A percentile compares a stretch with the other conserved stretches of the same genome.
Evolutionary conservation across 2,329 filamentous ascomycete genomes (phyloP).

Genomic region (Clonostachys rosea): DNA sequence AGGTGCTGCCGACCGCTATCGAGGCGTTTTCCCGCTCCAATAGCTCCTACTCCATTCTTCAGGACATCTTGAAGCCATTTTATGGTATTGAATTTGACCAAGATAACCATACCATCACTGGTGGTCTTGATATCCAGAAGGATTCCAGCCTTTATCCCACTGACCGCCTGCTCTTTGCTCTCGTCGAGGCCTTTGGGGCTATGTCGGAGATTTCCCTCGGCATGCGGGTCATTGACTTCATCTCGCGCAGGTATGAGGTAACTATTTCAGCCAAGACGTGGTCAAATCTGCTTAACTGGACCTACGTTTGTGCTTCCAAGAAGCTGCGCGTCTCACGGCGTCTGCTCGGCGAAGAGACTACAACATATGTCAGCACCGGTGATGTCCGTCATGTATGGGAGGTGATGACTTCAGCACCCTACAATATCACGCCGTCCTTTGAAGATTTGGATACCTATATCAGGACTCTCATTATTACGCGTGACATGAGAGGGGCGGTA

Average conservation of each 20-base stretch:
- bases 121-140: conserved; percentile 30
- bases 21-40: conserved; percentile 30
- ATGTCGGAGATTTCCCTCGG: conserved; percentile 59
- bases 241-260: conserved; percentile 57
- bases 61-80: conserved; percentile 21
- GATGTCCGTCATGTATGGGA: conserved; percentile 11
- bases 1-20: background rate
- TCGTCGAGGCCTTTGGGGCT: conserved; percentile 66
- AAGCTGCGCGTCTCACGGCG: conserved; percentile 1
- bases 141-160: conserved; percentile 56
- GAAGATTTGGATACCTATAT: conserved; percentile 45
- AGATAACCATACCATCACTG: conserved; percentile 14
- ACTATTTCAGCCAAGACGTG: conserved; percentile 54
- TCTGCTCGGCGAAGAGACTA: background rate
- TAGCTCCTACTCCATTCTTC: conserved; percentile 21
- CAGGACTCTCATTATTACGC: conserved; percentile 26
- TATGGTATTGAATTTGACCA: conserved; percentile 19
- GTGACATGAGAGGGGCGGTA: conserved; percentile 20
- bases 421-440: conserved; percentile 51
- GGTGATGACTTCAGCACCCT: conserved; percentile 53
- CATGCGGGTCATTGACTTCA: conserved; percentile 53
- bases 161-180: conserved; percentile 50
- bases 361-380: background rate
- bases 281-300: conserved; percentile 64
- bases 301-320: conserved; percentile 49